Evolutionary conservation across 768 basidiomycete species (phyloP).

Genomic region (Porphyrellus cyaneotinctus): DNA sequence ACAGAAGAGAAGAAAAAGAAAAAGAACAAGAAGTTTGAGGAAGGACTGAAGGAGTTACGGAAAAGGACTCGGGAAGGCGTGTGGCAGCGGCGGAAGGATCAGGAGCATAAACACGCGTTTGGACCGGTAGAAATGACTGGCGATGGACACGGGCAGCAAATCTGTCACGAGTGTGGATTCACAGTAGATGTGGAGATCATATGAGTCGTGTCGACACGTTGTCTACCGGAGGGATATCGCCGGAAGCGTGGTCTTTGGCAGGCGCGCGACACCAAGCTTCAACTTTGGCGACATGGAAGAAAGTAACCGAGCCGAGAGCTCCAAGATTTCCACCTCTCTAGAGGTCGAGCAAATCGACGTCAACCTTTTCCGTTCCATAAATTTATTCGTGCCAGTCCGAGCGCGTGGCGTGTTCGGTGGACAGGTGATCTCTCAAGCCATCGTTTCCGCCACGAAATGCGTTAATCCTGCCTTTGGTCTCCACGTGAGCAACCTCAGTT

Average conservation of each 20-base stretch:
- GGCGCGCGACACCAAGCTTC: too few relatives aligned
- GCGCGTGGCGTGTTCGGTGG: constrained; percentile 82
- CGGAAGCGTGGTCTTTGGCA: too few relatives aligned
- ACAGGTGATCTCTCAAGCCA: constrained; percentile 85
- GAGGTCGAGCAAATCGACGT: constrained; percentile 77
- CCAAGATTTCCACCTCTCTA: constrained; percentile 66
- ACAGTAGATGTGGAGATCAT: constrained; percentile 85
- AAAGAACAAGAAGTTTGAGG: constrained; percentile 93
- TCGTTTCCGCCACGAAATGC: constrained; percentile 75
- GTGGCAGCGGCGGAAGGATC: constrained; percentile 84
- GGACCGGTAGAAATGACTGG: constrained; percentile 51
- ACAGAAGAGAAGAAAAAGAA: constrained; percentile 81
- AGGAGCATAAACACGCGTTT: constrained; percentile 85
- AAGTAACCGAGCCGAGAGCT: constrained; percentile 54
- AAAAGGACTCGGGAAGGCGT: constrained; percentile 83
- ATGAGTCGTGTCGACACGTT: constrained; percentile 29
- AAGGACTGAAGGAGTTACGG: constrained; percentile 79
- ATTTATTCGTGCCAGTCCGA: constrained; percentile 55
- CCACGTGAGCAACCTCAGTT: constrained; percentile 51
- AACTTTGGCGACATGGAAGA: constrained; percentile 28
- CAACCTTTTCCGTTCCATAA: constrained; percentile 75
- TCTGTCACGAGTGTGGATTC: constrained; percentile 89
- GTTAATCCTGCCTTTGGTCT: constrained; percentile 61
- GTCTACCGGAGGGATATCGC: too few relatives aligned
- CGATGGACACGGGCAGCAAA: constrained; percentile 60